Conservation (phyloP, 2,329 filamentous ascomycete species). For the Neopestalotiopsis sp. region DNA sequence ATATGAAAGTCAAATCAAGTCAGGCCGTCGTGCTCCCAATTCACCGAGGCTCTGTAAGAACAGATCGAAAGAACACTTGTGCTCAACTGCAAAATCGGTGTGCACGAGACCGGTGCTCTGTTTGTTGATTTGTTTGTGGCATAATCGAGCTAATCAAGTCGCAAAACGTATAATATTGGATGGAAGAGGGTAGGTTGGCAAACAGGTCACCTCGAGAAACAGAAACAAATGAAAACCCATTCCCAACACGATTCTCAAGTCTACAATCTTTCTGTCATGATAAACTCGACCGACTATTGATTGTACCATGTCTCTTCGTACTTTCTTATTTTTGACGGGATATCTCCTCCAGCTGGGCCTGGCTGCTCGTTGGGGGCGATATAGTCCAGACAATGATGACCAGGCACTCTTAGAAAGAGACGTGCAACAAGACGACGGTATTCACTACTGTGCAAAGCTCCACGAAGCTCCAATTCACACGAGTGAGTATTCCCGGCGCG, state of each 20-base stretch:
- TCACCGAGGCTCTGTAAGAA: too few species aligned
- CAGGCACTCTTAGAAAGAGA: not conserved
- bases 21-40: not conserved
- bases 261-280: not conserved
- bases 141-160: too few species aligned
- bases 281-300: not conserved
- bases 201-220: not conserved
- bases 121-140: too few species aligned
- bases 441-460: not conserved
- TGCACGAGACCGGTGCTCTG: too few species aligned
- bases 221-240: not conserved
- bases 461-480: slow-evolving; percentile 1
- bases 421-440: not conserved
- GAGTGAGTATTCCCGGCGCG: not conserved
- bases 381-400: not conserved
- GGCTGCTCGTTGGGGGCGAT: not conserved
- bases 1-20: not conserved
- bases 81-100: too few species aligned
- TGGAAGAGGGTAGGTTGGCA: too few species aligned
- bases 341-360: not conserved
- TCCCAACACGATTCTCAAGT: not conserved
- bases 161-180: too few species aligned
- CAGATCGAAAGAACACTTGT: too few species aligned
- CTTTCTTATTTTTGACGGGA: not conserved
- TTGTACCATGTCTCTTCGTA: not conserved